A percentile compares a stretch with the other conserved stretches of the same genome.
Evolutionary conservation across 169 alveolate species (phyloP).

Genomic region (Theileria orientalis): DNA sequence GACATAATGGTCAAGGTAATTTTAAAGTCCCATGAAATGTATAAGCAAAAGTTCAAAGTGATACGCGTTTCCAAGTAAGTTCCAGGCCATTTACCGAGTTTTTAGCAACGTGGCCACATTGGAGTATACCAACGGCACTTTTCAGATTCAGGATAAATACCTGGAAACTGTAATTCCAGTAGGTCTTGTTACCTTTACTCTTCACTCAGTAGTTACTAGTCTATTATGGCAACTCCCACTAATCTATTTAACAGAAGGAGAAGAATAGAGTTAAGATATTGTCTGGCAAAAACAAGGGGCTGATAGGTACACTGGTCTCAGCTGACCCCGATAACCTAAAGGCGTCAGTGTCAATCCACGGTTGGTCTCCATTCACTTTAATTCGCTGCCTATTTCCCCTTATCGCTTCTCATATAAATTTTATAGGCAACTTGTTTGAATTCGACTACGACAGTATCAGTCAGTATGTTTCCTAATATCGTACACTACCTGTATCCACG

Average conservation of each 20-base stretch:
- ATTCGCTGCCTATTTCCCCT: too few relatives aligned
- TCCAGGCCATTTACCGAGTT: not conserved
- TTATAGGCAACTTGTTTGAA: conserved; percentile 28
- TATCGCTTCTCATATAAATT: not conserved
- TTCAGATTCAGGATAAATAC: conserved; percentile 42
- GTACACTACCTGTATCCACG: not conserved
- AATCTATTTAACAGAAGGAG: not conserved
- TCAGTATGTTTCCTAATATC: not conserved
- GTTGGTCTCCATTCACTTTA: conserved; percentile 6
- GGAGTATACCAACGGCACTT: conserved; percentile 38
- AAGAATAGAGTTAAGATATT: conserved; percentile 38
- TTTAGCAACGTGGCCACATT: conserved; percentile 27
- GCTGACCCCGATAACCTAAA: conserved; percentile 26
- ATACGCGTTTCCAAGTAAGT: conserved; percentile 13
- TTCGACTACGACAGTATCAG: conserved; percentile 58
- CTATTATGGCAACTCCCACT: not conserved
- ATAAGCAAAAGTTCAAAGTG: conserved; percentile 58
- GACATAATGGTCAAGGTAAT: conserved; percentile 54
- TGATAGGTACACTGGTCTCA: conserved; percentile 34
- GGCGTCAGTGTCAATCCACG: conserved; percentile 16
- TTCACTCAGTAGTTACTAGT: not conserved
- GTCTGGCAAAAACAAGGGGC: conserved; percentile 44
- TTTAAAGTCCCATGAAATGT: conserved; percentile 40
- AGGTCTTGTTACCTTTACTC: not conserved
- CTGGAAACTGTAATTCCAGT: conserved; percentile 61